phyloP scores from a whole-genome alignment of 2,329 filamentous ascomycete genomes.

The Davidsoniella eucalypti region DNA sequence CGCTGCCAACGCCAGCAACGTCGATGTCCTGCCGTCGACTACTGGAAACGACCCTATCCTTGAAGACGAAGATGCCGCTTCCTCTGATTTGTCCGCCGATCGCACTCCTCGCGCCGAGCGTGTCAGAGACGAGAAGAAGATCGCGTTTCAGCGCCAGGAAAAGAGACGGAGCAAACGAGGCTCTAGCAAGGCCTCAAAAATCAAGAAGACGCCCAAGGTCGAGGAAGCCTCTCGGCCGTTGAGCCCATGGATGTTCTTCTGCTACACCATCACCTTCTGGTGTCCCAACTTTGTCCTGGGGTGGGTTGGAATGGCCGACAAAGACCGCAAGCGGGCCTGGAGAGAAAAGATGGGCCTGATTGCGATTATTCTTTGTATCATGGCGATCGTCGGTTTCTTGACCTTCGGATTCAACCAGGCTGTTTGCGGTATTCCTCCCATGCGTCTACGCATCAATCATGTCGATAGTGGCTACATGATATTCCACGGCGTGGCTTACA shows the following conservation, averaged over 20 bases:
- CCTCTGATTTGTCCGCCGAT: conserved; percentile 36
- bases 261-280: conserved; percentile 88
- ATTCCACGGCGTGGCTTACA: conserved; percentile 82
- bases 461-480: conserved; percentile 81
- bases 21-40: conserved; percentile 76
- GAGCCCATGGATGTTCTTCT: conserved; percentile 91
- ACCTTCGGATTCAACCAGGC: conserved; percentile 90
- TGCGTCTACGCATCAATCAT: conserved; percentile 66
- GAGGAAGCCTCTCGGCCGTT: conserved; percentile 58
- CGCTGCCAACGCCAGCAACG: conserved; percentile 81
- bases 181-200: conserved; percentile 35
- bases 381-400: conserved; percentile 78
- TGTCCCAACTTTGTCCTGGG: conserved; percentile 68
- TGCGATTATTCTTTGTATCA: conserved; percentile 80
- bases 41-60: conserved; percentile 82
- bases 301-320: conserved; percentile 72
- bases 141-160: conserved; percentile 17
- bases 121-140: conserved; percentile 21
- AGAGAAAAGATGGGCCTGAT: conserved; percentile 95
- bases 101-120: conserved; percentile 23
- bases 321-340: conserved; percentile 84
- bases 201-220: conserved; percentile 39
- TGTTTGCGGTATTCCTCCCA: conserved; percentile 60
- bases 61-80: conserved; percentile 49
- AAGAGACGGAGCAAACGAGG: conserved; percentile 20